Base-by-base conservation (phyloP, 208 protist genomes). In the Tritrichomonas foetus region DNA sequence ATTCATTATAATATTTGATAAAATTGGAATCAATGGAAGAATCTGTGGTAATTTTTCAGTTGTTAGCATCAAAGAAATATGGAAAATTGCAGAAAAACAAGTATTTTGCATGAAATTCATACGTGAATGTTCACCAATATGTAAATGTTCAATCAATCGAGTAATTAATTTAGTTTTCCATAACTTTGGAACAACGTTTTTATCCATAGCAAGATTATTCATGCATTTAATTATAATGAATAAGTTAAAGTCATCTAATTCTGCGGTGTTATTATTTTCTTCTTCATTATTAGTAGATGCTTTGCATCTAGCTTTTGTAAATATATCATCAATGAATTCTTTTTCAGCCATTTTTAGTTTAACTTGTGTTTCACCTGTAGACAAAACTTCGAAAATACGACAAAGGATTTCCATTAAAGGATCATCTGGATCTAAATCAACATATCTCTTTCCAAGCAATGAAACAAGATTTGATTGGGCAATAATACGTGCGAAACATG, bases 271-370 rank as follows among this genome's bases (percentile, higher is more conserved):
- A n/a, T n/a, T n/a, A n/a, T n/a, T n/a, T n/a, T n/a, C n/a, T n/a
- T n/a, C n/a, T 25, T 50, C 50, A 20, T 47, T 50, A 3, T 82
- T 36, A 20, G 30, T 27, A 2, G 33, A 27, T 2, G 69, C 69
- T 14, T n/a, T n/a, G n/a, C n/a, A n/a, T n/a, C n/a, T n/a, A n/a
- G 74, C 74, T 30, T 82, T 82, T 82, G 74, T 82, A 41, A 82
- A 82, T 44, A 82, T 49, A 30, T 25, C 41, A 44, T 82, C 74
- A 36, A 82, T 82, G 22, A 82, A 82, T 20, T 82, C 50, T n/a
- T 25, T 14, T 30, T 25, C 41, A 25, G 74, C 74, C 74, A 82
- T 82, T 1, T 82, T 82, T 2, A 47, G 41, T 20, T 36, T 49
- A 50, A 82, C 74, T 22, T 50, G 20, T 20, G 16, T 82, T 13